These are phyloP conservation scores for Cladosporium sp. DNA, from an alignment of 2,329 filamentous ascomycete species.

Conservation along the genomic window DNA sequence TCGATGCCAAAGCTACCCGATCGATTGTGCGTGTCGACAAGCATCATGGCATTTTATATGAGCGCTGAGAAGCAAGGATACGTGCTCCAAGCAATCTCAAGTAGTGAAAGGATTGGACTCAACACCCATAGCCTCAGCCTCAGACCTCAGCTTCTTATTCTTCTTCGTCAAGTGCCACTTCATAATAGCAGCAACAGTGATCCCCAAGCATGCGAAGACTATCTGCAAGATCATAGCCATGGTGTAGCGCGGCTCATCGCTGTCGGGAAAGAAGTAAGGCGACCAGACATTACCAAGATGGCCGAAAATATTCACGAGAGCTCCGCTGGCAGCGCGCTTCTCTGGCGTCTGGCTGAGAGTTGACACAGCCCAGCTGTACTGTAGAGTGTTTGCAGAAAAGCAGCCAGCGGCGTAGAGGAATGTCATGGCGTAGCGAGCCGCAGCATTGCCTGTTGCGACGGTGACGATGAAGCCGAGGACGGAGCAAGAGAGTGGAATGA, in stretches of 20 bases:
- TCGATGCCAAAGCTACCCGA: no score
- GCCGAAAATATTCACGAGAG: constrained; percentile 48
- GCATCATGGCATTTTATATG: not conserved
- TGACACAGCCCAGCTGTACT: constrained; percentile 35
- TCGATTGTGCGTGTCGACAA: no score
- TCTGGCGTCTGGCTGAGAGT: constrained; percentile 36
- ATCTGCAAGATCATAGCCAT: constrained; percentile 15
- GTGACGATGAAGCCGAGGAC: constrained; percentile 8
- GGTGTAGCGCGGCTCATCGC: constrained; percentile 9
- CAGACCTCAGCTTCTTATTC: constrained; percentile 11
- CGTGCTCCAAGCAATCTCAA: not conserved
- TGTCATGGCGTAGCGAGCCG: constrained; percentile 25
- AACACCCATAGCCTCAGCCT: not conserved
- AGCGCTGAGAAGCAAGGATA: not conserved
- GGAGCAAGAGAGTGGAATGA: not conserved
- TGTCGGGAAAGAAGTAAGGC: constrained; percentile 36
- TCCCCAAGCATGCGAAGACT: constrained; percentile 9
- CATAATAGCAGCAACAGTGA: constrained; percentile 1
- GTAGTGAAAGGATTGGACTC: constrained; percentile 4
- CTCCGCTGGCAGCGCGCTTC: constrained; percentile 45
- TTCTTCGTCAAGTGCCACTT: constrained; percentile 14
- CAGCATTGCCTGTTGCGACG: constrained; percentile 1
- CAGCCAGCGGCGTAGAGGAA: constrained; percentile 33
- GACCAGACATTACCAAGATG: constrained; percentile 39
- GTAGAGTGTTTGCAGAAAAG: constrained; percentile 34